A percentile compares a stretch with the other conserved stretches of the same genome.
Evolutionary conservation across 495 filamentous ascomycete species (phyloP).

Genomic region (Lindgomyces ingoldianus): DNA sequence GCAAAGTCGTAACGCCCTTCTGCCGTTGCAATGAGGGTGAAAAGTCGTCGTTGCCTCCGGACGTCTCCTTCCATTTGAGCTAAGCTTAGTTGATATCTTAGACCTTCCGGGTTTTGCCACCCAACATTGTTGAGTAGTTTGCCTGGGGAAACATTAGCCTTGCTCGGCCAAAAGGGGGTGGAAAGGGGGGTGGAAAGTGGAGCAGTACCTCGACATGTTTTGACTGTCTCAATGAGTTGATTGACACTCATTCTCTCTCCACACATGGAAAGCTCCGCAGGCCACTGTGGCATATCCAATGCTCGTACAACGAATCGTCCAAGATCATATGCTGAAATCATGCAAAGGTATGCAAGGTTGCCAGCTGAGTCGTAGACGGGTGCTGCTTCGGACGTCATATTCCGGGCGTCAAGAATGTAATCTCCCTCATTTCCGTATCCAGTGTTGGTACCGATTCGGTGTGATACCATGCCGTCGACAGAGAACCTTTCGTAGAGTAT

Average conservation of each 20-base stretch:
- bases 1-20: conserved; percentile 53
- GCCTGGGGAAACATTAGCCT: conserved; percentile 11
- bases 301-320: conserved; percentile 65
- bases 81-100: conserved; percentile 39
- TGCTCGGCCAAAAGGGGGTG: background rate
- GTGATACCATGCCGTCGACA: conserved; percentile 59
- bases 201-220: conserved; percentile 39
- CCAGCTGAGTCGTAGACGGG: conserved; percentile 54
- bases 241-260: conserved; percentile 56
- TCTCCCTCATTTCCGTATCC: conserved; percentile 58
- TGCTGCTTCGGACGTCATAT: conserved; percentile 58
- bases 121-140: conserved; percentile 19
- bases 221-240: conserved; percentile 35
- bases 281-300: conserved; percentile 63
- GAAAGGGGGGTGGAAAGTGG: background rate
- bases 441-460: conserved; percentile 54
- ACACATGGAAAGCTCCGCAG: conserved; percentile 63
- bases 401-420: conserved; percentile 63
- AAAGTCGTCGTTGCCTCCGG: conserved; percentile 34
- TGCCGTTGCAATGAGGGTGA: conserved; percentile 52
- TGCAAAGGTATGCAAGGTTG: conserved; percentile 55
- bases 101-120: conserved; percentile 33
- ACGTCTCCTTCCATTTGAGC: conserved; percentile 38
- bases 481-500: conserved; percentile 76
- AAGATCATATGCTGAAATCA: conserved; percentile 69